phyloP scores from a whole-genome alignment of 2,329 filamentous ascomycete genomes.

The Talaromyces marneffei region DNA sequence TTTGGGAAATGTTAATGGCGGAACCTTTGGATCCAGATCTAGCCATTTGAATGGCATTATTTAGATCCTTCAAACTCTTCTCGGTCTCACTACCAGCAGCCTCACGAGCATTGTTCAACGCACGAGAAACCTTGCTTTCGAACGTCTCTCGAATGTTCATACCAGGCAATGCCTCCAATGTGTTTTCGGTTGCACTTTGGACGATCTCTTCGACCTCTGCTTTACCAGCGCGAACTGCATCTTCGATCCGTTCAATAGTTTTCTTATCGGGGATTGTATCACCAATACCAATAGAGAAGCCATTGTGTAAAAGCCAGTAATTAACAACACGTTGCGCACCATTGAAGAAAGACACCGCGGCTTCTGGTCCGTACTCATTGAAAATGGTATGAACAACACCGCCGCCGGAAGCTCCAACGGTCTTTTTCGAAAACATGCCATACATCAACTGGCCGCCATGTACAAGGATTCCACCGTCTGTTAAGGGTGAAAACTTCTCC shows the following conservation, averaged over 20 bases:
- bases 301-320: conserved; percentile 94
- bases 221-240: conserved; percentile 76
- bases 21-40: conserved; percentile 96
- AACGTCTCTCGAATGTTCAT: conserved; percentile 99
- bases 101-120: conserved; percentile 91
- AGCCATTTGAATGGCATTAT: conserved; percentile 96
- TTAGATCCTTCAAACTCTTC: conserved; percentile 86
- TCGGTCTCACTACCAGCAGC: conserved; percentile 89
- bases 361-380: conserved; percentile 83
- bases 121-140: conserved; percentile 92
- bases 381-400: conserved; percentile 94
- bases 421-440: conserved; percentile 88
- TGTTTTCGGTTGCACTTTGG: conserved; percentile 71
- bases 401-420: conserved; percentile 79
- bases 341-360: conserved; percentile 92
- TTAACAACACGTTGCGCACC: conserved; percentile 90
- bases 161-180: conserved; percentile 86
- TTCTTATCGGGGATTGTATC: conserved; percentile 87
- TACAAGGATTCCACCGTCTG: conserved; percentile 74
- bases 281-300: conserved; percentile 96
- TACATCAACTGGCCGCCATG: conserved; percentile 85
- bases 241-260: conserved; percentile 79
- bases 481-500: conserved; percentile 55
- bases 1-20: conserved; percentile 98
- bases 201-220: conserved; percentile 71